A percentile compares a stretch with the other conserved stretches of the same genome.
Evolutionary conservation across 1,284 basidiomycete genomes (phyloP).

Genomic region (Cutaneotrichosporon mucoides): DNA sequence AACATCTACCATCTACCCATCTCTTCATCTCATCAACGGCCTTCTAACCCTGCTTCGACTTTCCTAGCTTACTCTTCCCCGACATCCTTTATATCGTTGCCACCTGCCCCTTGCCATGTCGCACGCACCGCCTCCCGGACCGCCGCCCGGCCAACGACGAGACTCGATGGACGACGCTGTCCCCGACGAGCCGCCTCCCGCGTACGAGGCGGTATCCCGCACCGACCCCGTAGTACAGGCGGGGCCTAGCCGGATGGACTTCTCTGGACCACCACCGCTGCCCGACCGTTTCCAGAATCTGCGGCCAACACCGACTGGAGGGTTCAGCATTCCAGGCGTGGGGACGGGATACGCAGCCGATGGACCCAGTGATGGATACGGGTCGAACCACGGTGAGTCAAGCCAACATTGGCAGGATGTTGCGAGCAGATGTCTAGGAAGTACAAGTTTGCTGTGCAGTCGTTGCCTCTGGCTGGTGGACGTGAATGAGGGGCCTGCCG

Average conservation of each 20-base stretch:
- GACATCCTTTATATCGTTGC: too few relatives aligned
- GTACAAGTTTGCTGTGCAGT: too few relatives aligned
- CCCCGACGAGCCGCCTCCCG: slow-evolving; percentile 39
- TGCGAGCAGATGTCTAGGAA: too few relatives aligned
- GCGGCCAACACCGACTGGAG: slow-evolving; percentile 18
- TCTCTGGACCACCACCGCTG: slow-evolving; percentile 46
- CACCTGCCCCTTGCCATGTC: neutral
- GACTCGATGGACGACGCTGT: slow-evolving; percentile 20
- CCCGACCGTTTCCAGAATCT: slow-evolving; percentile 27
- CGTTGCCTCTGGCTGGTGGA: too few relatives aligned
- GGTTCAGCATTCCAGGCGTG: slow-evolving; percentile 30
- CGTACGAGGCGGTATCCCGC: slow-evolving; percentile 26
- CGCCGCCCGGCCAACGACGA: neutral
- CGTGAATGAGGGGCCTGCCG: too few relatives aligned
- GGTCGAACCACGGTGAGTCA: too few relatives aligned
- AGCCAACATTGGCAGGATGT: too few relatives aligned
- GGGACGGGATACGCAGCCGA: slow-evolving; percentile 28
- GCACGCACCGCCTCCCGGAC: neutral
- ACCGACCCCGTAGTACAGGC: slow-evolving; percentile 22
- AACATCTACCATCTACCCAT: too few relatives aligned
- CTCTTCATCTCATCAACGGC: too few relatives aligned
- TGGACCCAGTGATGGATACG: too few relatives aligned
- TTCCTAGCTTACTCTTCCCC: too few relatives aligned
- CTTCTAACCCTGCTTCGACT: too few relatives aligned
- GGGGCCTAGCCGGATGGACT: slow-evolving; percentile 42